A percentile compares a stretch with the other conserved stretches of the same genome.
Conservation (phyloP, 129 eudicot genomes). For the Lonicera japonica region DNA sequence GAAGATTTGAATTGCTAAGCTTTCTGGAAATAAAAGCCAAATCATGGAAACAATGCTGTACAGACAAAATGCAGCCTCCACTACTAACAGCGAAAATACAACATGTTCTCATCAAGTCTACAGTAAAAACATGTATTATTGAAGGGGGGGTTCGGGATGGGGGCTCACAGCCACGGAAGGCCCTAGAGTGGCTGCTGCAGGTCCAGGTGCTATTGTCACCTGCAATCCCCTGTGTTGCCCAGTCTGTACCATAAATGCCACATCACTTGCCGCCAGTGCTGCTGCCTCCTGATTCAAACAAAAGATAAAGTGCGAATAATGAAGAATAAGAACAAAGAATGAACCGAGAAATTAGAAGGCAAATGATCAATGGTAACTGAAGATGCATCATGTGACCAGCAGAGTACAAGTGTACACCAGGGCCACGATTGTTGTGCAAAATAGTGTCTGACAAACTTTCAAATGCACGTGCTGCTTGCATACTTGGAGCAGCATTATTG, state of each 20-base stretch:
- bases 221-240: conserved; percentile 69
- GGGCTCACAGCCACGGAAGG: conserved; percentile 24
- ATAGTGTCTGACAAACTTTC: no score
- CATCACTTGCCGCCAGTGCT: conserved; percentile 58
- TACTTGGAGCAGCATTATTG: no score
- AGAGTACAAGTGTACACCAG: no score
- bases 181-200: conserved; percentile 13
- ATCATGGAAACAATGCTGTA: not conserved
- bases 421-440: no score
- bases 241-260: conserved; percentile 62
- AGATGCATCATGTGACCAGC: no score
- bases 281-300: conserved; percentile 52
- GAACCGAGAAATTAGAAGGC: no score
- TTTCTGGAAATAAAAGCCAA: not conserved
- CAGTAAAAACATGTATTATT: conserved; percentile 9
- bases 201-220: conserved; percentile 55
- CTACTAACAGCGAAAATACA: not conserved
- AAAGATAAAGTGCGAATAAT: no score
- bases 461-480: no score
- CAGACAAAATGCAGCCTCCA: not conserved
- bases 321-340: no score
- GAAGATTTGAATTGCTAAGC: not conserved
- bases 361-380: no score
- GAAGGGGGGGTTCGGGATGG: conserved; percentile 25
- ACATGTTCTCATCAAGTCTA: not conserved